These are phyloP conservation scores for Papiliotrema fonsecae DNA, from an alignment of 1,284 basidiomycete genomes.

Conservation along the genomic window DNA sequence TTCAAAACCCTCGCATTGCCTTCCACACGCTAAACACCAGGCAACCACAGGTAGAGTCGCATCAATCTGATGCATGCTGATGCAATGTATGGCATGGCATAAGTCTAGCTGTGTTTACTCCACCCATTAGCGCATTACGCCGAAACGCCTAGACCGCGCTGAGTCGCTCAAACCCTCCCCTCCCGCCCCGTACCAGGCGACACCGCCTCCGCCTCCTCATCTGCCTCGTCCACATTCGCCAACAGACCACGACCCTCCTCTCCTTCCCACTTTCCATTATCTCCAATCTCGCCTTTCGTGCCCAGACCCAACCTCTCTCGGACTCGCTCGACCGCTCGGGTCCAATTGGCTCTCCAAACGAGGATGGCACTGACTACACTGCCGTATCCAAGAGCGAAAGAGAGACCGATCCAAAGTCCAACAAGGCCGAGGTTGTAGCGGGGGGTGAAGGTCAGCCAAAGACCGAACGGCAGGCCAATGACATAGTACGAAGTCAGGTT, in stretches of 20 bases:
- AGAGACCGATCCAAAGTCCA: conserved; percentile 52
- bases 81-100: too few species aligned
- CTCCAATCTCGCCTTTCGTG: conserved; percentile 25
- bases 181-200: background rate
- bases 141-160: too few species aligned
- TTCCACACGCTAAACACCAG: too few species aligned
- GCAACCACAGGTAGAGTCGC: too few species aligned
- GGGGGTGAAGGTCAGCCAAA: conserved; percentile 50
- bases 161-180: background rate
- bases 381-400: conserved; percentile 48
- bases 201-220: conserved; percentile 21
- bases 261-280: conserved; percentile 29
- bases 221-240: conserved; percentile 4
- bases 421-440: conserved; percentile 35
- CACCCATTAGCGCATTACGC: too few species aligned
- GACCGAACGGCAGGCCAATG: conserved; percentile 50
- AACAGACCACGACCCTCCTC: conserved; percentile 1
- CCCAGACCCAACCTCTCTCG: conserved; percentile 41
- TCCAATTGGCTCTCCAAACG: conserved; percentile 50
- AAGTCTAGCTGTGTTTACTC: too few species aligned
- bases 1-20: too few species aligned
- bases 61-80: too few species aligned
- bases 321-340: conserved; percentile 44
- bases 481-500: conserved; percentile 53
- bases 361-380: conserved; percentile 39